Conservation (phyloP, 768 basidiomycete genomes). For the Brasilioporus rufonigricans region DNA sequence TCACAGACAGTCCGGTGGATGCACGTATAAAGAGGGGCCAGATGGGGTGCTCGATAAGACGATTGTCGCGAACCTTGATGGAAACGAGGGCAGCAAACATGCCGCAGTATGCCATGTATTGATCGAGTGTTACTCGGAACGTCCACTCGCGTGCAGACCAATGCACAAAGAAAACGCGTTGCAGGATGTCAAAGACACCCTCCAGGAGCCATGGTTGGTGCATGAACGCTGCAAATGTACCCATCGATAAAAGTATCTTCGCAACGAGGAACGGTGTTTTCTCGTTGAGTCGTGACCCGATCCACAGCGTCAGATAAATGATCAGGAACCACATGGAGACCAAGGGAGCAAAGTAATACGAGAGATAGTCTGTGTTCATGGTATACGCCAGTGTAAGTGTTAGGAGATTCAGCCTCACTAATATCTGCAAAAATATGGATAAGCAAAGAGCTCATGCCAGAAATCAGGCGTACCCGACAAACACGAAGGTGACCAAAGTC, state of each 20-base stretch:
- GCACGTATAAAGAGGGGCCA: conserved; percentile 58
- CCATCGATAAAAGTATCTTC: conserved; percentile 70
- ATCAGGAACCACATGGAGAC: conserved; percentile 90
- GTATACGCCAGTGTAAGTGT: conserved; percentile 81
- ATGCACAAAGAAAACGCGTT: conserved; percentile 64
- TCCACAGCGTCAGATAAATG: conserved; percentile 75
- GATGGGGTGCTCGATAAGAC: conserved; percentile 62
- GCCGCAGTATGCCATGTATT: conserved; percentile 86
- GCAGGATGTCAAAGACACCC: conserved; percentile 58
- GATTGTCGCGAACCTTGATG: conserved; percentile 73
- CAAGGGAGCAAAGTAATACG: conserved; percentile 88
- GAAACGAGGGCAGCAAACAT: conserved; percentile 74
- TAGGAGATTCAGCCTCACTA: conserved; percentile 81
- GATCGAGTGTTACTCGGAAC: conserved; percentile 86
- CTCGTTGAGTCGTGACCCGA: conserved; percentile 74
- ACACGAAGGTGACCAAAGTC: conserved; percentile 81
- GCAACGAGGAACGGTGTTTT: conserved; percentile 59
- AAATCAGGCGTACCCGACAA: conserved; percentile 49
- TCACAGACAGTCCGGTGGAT: conserved; percentile 46
- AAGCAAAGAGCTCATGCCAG: background rate
- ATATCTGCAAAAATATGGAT: conserved; percentile 42
- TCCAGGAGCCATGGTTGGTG: conserved; percentile 60
- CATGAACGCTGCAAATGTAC: conserved; percentile 64
- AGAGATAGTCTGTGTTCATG: conserved; percentile 91
- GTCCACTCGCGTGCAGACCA: conserved; percentile 89